A percentile compares a stretch with the other conserved stretches of the same genome.
These are phyloP conservation scores for Ceratocystis eucalypticola DNA, from an alignment of 2,329 filamentous ascomycete genomes.

Conservation along the genomic window DNA sequence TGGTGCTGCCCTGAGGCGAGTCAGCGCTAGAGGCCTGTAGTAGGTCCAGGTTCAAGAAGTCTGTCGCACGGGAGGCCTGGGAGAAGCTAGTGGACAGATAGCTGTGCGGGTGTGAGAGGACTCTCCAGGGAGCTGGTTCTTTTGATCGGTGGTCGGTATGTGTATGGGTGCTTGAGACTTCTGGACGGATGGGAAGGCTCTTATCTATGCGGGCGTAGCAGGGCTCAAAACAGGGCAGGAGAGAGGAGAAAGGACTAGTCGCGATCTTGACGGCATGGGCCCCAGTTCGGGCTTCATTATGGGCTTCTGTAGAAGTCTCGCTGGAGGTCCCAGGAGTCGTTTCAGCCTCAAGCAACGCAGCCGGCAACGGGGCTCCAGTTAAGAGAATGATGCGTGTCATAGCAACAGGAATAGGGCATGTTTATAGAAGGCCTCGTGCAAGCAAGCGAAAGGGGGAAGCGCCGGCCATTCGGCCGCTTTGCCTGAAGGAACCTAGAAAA, in stretches of 20 bases:
- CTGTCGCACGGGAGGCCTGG: background rate
- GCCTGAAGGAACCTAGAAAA: too few species aligned
- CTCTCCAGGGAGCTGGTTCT: constrained; percentile 12
- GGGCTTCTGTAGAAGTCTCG: background rate
- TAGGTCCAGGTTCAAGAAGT: background rate
- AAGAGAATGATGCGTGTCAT: constrained; percentile 4
- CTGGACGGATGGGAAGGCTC: background rate
- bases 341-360: background rate
- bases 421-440: background rate
- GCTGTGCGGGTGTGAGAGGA: constrained; percentile 4
- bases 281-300: background rate
- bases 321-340: background rate
- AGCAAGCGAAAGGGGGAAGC: background rate
- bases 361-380: background rate
- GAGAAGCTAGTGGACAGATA: constrained; percentile 11
- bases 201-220: constrained; percentile 9
- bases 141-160: background rate
- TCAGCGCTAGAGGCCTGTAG: background rate
- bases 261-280: background rate
- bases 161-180: background rate
- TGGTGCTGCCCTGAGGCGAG: background rate
- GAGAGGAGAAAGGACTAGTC: too few species aligned
- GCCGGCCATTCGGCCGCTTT: background rate
- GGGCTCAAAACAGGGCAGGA: constrained; percentile 4
- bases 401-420: background rate